Percentiles rank a stretch among this genome's conserved stretches.
These are phyloP conservation scores for Paramecium octaurelia DNA, from an alignment of 73 alveolate species.

Conservation along the genomic window DNA sequence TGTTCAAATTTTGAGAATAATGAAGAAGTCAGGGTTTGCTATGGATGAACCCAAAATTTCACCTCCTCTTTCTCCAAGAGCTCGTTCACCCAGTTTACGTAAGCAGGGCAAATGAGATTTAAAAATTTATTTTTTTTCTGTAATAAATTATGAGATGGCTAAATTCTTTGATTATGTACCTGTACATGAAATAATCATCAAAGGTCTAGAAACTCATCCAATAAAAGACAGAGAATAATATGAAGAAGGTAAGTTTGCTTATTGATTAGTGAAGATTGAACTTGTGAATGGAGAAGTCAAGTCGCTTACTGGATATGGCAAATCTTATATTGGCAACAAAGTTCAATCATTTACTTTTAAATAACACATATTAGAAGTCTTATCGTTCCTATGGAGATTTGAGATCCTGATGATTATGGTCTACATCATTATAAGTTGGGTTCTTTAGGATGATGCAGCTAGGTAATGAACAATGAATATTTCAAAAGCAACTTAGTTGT, in stretches of 20 bases:
- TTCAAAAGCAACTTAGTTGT: neutral
- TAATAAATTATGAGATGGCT: neutral
- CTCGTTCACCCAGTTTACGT: constrained; percentile 17
- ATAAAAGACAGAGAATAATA: neutral
- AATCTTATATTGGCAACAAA: neutral
- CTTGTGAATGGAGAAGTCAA: constrained; percentile 40
- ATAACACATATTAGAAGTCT: neutral
- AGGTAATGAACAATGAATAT: neutral
- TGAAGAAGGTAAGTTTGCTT: neutral
- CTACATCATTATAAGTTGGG: neutral
- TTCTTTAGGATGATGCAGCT: neutral
- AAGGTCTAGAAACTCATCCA: neutral
- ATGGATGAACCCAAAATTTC: neutral
- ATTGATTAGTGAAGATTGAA: neutral
- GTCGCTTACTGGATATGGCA: neutral
- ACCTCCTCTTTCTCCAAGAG: constrained; percentile 30
- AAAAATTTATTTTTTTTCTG: neutral
- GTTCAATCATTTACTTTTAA: neutral
- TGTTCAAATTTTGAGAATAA: neutral
- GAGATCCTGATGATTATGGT: neutral
- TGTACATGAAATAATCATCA: neutral
- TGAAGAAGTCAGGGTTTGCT: neutral
- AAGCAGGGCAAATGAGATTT: neutral
- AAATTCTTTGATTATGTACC: neutral
- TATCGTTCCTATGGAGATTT: neutral